Base-by-base conservation (phyloP, 441 rosid genomes). In the Daphne laureola region DNA sequence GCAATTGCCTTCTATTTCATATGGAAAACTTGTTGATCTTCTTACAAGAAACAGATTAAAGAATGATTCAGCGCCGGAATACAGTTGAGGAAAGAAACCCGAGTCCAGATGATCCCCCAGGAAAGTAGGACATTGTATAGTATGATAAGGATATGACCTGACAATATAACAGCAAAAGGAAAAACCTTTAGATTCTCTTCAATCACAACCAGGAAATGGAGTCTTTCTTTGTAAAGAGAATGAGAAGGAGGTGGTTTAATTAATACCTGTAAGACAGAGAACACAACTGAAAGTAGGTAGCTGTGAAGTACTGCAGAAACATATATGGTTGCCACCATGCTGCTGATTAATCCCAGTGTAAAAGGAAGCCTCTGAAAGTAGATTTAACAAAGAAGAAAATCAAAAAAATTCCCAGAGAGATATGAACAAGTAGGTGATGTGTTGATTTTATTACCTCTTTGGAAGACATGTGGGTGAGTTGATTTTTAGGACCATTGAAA, bases 241-340 rank as follows among this genome's bases (percentile, higher is more conserved):
- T 50, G 55, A 14, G 31, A 49, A 48, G 46, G 18, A 21, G 25
- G 16, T 54, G n/a, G n/a, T n/a, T n/a, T n/a, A n/a, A n/a, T 11
- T 4, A 54, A 51, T 77, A 79, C 92, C 86, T 79, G 84, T 57
- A 84, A 59, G 12, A 76, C 72, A 1, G 86, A 84, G 70, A 81
- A 84, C 43, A 84, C 43, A 45, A 81, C 86, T 0, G 84, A 81
- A 40, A 84, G 86, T 60, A 76, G 18, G 53, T 84, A 84, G 70
- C 88, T 81, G 67, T 84, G 92, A 58, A 81, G 86, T 61, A 82
- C 73, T 81, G 76, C 73, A 25, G 88, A 81, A 31, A 78, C 84
- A 56, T 84, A 81, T 43, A 84, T 62, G 17, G 92, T 81, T 40
- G 86, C 86, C 35, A 57, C 78, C 88, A 84, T 77, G 46, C 72